Conservation (phyloP, 2,329 filamentous ascomycete species). For the Geoglossum cookeanum region DNA sequence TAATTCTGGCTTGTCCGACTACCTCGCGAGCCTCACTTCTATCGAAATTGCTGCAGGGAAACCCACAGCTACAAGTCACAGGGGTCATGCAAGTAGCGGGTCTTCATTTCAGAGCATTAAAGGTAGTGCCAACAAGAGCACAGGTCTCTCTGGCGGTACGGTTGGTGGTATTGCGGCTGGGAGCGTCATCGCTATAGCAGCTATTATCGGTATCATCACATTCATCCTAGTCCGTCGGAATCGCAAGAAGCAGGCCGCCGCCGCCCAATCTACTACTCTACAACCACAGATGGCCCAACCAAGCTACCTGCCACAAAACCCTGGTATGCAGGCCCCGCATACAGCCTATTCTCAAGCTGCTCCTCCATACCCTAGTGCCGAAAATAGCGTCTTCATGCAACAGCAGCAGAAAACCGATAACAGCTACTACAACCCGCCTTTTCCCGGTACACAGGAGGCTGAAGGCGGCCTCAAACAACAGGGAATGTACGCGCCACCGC, state of each 20-base stretch:
- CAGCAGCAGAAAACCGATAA: background rate
- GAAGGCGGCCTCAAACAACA: background rate
- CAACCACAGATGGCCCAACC: background rate
- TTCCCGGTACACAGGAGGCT: background rate
- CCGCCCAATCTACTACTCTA: background rate
- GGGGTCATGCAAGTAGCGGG: background rate
- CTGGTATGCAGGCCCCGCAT: background rate
- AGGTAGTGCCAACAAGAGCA: background rate
- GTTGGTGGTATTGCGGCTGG: background rate
- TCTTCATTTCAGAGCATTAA: background rate
- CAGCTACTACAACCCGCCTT: background rate
- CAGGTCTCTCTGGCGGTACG: background rate
- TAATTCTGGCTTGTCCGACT: background rate
- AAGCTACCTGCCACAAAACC: background rate
- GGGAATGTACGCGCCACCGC: background rate
- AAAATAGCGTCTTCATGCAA: background rate
- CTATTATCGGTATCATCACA: background rate
- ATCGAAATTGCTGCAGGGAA: background rate
- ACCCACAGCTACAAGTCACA: background rate
- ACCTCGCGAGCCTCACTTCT: background rate
- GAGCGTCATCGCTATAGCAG: background rate
- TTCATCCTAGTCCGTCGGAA: background rate
- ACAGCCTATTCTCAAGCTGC: background rate
- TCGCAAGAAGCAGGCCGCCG: background rate
- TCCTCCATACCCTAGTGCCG: background rate